These are phyloP conservation scores for Fusarium mangiferae DNA, from an alignment of 2,329 filamentous ascomycete genomes.

Conservation along the genomic window DNA sequence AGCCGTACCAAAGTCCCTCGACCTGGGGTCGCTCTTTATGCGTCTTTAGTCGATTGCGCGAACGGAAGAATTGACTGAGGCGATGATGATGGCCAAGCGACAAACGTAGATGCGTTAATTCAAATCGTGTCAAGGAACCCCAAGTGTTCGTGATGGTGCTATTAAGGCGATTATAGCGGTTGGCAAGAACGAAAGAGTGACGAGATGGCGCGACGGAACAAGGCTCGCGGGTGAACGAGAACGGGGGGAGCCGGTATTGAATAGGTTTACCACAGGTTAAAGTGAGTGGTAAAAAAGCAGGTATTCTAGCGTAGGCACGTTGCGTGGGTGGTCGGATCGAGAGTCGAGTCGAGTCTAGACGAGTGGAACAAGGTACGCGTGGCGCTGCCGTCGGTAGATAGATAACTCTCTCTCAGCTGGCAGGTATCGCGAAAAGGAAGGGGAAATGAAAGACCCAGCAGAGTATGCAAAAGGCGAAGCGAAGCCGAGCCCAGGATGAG, in stretches of 20 bases:
- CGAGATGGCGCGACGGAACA: constrained; percentile 1
- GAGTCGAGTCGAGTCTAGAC: constrained; percentile 16
- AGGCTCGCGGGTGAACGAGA: neutral
- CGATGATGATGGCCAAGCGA: neutral
- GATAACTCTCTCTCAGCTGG: neutral
- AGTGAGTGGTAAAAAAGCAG: constrained; percentile 16
- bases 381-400: constrained; percentile 19
- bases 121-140: neutral
- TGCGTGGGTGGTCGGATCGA: constrained; percentile 21
- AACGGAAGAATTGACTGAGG: neutral
- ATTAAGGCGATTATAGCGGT: neutral
- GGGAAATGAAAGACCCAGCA: neutral
- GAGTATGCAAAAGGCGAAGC: neutral
- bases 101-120: neutral
- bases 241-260: constrained; percentile 19
- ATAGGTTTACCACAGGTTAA: neutral
- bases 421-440: constrained; percentile 10
- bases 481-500: neutral
- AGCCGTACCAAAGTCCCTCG: constrained; percentile 4
- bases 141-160: neutral
- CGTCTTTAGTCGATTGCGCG: constrained; percentile 8
- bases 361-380: constrained; percentile 25
- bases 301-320: constrained; percentile 4
- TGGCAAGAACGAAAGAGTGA: constrained; percentile 3
- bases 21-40: constrained; percentile 16